A percentile compares a stretch with the other conserved stretches of the same genome.
These are phyloP conservation scores for Byssothecium circinans DNA, from an alignment of 2,329 filamentous ascomycete genomes.

Conservation along the genomic window DNA sequence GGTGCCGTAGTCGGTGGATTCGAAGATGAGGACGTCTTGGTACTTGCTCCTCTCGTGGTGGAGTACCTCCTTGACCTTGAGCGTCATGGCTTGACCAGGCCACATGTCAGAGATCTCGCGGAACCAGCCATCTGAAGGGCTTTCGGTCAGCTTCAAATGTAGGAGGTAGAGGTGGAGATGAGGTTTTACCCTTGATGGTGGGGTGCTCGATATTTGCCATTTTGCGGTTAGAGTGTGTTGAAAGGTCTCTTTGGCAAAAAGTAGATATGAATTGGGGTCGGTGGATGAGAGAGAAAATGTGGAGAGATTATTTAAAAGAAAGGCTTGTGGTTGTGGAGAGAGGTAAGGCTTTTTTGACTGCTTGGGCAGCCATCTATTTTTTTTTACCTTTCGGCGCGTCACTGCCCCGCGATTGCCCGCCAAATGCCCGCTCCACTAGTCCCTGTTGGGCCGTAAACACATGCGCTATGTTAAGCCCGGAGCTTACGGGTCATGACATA, in stretches of 20 bases:
- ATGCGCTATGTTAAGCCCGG: neutral
- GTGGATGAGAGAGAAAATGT: neutral
- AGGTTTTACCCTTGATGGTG: conserved; percentile 68
- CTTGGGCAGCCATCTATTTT: conserved; percentile 25
- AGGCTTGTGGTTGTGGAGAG: conserved; percentile 25
- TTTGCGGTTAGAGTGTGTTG: conserved; percentile 34
- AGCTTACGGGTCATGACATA: too few relatives aligned
- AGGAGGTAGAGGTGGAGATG: neutral
- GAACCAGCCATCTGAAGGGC: conserved; percentile 92
- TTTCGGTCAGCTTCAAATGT: conserved; percentile 5
- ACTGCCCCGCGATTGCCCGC: neutral
- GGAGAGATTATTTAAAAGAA: conserved; percentile 19
- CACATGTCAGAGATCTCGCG: conserved; percentile 98
- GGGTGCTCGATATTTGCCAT: conserved; percentile 72
- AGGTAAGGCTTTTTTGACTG: conserved; percentile 22
- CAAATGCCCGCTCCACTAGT: neutral
- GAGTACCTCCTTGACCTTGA: conserved; percentile 85
- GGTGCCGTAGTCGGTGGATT: conserved; percentile 94
- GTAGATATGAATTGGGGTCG: neutral
- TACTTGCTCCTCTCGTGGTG: conserved; percentile 99
- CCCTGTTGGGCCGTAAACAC: too few relatives aligned
- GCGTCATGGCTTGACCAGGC: conserved; percentile 98
- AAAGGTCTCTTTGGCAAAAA: neutral
- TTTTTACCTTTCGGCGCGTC: conserved; percentile 7
- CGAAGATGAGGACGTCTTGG: conserved; percentile 98